Evolutionary conservation across 306 rosid genomes (phyloP).

Genomic region (Cicer cuneatum): DNA sequence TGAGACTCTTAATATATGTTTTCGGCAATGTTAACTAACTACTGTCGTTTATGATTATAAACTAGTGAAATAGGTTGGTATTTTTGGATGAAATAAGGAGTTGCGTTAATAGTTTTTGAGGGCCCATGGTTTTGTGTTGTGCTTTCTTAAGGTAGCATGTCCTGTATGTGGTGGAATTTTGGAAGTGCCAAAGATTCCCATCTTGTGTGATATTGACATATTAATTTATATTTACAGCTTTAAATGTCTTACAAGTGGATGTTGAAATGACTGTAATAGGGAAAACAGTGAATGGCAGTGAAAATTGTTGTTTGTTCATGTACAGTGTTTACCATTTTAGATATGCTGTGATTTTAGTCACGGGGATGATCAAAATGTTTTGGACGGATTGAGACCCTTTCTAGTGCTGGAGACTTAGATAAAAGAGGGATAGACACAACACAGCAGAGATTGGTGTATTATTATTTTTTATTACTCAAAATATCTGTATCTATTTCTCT

Average conservation of each 20-base stretch:
- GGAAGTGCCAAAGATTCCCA: slow-evolving; percentile 33
- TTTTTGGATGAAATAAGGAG: slow-evolving; percentile 30
- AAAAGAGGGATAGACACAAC: too few relatives aligned
- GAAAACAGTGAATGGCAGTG: slow-evolving; percentile 3
- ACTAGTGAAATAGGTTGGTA: slow-evolving; percentile 12
- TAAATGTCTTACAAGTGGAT: slow-evolving; percentile 41
- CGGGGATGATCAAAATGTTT: slow-evolving; percentile 22
- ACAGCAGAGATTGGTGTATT: not conserved
- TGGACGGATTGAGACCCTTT: not conserved
- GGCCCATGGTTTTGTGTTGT: slow-evolving; percentile 31
- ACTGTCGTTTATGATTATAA: slow-evolving; percentile 17
- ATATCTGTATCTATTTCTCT: too few relatives aligned
- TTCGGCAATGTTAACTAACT: not conserved
- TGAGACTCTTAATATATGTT: not conserved
- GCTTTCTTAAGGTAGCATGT: slow-evolving; percentile 41
- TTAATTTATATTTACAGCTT: not conserved
- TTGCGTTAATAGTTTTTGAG: slow-evolving; percentile 26
- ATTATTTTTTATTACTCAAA: too few relatives aligned
- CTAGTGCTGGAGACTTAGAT: not conserved
- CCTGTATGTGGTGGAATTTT: slow-evolving; percentile 36
- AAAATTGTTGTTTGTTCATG: slow-evolving; percentile 22
- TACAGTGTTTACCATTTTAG: slow-evolving; percentile 10
- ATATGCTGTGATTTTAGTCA: slow-evolving; percentile 33
- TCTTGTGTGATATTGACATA: slow-evolving; percentile 28
- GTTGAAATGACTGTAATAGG: slow-evolving; percentile 43